phyloP scores from a whole-genome alignment of 345 rosid genomes.

The Xanthoceras sorbifolium region DNA sequence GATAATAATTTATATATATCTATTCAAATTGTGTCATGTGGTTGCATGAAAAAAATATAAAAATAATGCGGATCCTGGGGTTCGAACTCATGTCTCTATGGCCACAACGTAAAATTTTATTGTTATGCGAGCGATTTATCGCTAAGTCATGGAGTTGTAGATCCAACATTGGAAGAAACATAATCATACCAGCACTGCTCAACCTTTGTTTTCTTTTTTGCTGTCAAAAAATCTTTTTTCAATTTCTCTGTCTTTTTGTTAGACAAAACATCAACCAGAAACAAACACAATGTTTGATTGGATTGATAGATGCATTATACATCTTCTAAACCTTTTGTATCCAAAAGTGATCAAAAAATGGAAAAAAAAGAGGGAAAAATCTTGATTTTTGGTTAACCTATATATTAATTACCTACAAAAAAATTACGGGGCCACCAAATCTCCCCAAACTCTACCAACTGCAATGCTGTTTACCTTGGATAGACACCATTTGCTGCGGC shows the following conservation, averaged over 20 bases:
- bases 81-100: constrained; percentile 93
- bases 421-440: neutral
- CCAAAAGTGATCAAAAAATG: neutral
- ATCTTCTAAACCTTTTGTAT: neutral
- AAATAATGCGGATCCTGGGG: constrained; percentile 75
- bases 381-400: neutral
- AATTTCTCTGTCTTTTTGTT: neutral
- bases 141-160: too few species aligned
- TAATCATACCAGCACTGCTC: neutral
- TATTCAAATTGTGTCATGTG: too few species aligned
- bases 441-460: constrained; percentile 3
- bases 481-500: neutral
- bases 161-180: neutral
- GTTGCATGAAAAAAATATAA: neutral
- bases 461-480: neutral
- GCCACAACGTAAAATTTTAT: constrained; percentile 85
- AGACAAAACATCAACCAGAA: constrained; percentile 8
- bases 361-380: neutral
- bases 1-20: too few species aligned
- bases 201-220: neutral
- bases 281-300: neutral
- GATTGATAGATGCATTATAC: neutral
- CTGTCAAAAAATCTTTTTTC: neutral
- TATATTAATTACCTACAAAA: constrained; percentile 10
- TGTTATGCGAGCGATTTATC: too few species aligned